Evolutionary conservation across 2,329 filamentous ascomycete species (phyloP), one percentile per base, ranked within the genome.

Genomic region (Colletotrichum musae): DNA sequence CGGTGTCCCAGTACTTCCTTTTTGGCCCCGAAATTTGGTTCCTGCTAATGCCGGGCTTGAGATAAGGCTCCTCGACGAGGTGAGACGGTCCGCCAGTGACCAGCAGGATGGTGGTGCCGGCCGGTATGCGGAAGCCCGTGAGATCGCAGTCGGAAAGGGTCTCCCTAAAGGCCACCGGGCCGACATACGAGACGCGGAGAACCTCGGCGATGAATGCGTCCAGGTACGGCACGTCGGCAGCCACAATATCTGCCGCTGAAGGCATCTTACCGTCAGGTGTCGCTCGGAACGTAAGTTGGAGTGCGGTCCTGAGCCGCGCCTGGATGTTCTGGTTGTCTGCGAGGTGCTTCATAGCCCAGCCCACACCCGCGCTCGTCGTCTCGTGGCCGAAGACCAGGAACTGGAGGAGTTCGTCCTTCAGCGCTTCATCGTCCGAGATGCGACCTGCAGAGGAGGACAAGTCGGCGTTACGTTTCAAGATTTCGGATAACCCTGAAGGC

Each of bases 261-360:
- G 10, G 28, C 1, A 56, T 18, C 6, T 32, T 15, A 15, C 4
- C 16, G 4, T 43, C 41, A 12, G 41, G 5, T 4, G 4, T 16
- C 5, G 41, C 41, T 5, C 6, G 48, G n/a, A 56, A 21, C 10
- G 36, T 18, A 39, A 39, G n/a, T 21, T 21, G 5, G 7, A 56
- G 53, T n/a, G 41, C 32, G 18, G 18, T 15, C 16, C n/a, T 56
- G 28, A 56, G 13, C 5, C 53, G 32, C 36, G 28, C 7, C 15
- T 56, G 18, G n/a, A 56, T 18, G 36, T 16, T 32, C n/a, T 41
- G 36, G 53, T 56, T 56, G n/a, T 56, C 18, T 18, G 53, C 18
- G 10, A 56, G 16, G 18, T 56, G 28, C 28, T 56, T 56, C 41
- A 56, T 16, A 18, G 53, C 53, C 32, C 32, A 56, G 12, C 28